Evolutionary conservation across 441 rosid species (phyloP), one percentile per base, ranked within the genome.

Genomic region (Sinapis alba): DNA sequence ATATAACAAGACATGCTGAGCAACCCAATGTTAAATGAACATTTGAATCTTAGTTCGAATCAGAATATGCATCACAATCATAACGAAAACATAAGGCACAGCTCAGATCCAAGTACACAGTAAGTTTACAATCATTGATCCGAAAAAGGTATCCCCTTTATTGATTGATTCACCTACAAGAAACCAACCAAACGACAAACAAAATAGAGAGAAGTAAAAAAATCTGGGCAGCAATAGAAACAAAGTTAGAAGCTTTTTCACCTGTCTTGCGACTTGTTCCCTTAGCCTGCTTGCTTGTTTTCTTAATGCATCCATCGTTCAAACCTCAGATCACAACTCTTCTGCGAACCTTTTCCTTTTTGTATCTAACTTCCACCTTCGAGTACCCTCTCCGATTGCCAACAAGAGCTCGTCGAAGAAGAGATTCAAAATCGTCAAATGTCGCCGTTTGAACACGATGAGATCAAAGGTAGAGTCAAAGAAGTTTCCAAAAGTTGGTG

Each of bases 211-310:
- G 30, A 72, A 65, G 43, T 26, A 70, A 4, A 71, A 50, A 30
- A 71, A 59, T 23, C 62, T 18, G 41, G 50, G 30, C 1, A 62
- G 15, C 0, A 38, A 7, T 0, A 54, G 54, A 68, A 67, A 16
- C 2, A 72, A 61, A 30, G 61, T 18, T 0, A 1, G 23, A 12
- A 69, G 18, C 0, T 67, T 79, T 54, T 91, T 93, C 64, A 93
- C 97, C 78, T 95, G 99, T 74, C 91, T 88, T 62, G 99, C 96
- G 73, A 96, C 99, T 82, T 96, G 99, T 75, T 96, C 99, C 65
- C 97, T 87, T 43, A 96, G 82, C 83, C 87, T 85, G 23, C 95
- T 89, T 23, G 98, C 99, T 80, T 91, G 99, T 83, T 91, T 96
- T 82, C 98, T 79, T 45, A 96, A 88, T 12, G 97, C 86, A 53